Conservation (phyloP, 768 basidiomycete species). For the Boletus sp. region DNA sequence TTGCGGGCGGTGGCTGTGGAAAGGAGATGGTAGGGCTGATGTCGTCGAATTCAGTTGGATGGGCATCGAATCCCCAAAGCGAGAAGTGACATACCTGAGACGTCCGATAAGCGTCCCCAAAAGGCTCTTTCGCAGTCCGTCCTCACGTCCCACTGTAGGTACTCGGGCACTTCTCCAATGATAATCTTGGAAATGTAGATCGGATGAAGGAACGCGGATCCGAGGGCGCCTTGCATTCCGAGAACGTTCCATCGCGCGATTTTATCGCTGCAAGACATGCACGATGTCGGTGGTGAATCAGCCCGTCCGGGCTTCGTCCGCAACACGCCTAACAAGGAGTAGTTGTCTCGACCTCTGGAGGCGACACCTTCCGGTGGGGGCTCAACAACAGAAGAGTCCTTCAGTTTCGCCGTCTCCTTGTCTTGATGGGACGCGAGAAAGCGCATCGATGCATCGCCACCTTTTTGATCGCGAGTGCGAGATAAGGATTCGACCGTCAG, state of each 20-base stretch:
- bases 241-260: conserved; percentile 82
- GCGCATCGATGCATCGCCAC: conserved; percentile 86
- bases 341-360: conserved; percentile 79
- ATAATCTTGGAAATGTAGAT: conserved; percentile 65
- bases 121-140: conserved; percentile 72
- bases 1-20: conserved; percentile 44
- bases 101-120: conserved; percentile 46
- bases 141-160: conserved; percentile 38
- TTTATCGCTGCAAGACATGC: conserved; percentile 95
- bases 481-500: conserved; percentile 2
- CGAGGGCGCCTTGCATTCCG: conserved; percentile 83
- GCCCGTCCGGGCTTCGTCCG: conserved; percentile 94
- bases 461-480: conserved; percentile 39
- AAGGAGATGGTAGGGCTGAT: conserved; percentile 47
- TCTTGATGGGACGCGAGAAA: conserved; percentile 75
- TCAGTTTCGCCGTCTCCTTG: conserved; percentile 64
- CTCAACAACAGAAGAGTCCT: conserved; percentile 43
- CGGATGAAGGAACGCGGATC: conserved; percentile 50
- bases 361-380: conserved; percentile 37
- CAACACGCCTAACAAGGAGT: conserved; percentile 67
- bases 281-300: conserved; percentile 77
- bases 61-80: neutral
- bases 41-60: neutral
- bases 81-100: conserved; percentile 35
- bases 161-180: conserved; percentile 63